phyloP scores from a whole-genome alignment of 1,284 basidiomycete species.

The Boletus hoseneyae region DNA sequence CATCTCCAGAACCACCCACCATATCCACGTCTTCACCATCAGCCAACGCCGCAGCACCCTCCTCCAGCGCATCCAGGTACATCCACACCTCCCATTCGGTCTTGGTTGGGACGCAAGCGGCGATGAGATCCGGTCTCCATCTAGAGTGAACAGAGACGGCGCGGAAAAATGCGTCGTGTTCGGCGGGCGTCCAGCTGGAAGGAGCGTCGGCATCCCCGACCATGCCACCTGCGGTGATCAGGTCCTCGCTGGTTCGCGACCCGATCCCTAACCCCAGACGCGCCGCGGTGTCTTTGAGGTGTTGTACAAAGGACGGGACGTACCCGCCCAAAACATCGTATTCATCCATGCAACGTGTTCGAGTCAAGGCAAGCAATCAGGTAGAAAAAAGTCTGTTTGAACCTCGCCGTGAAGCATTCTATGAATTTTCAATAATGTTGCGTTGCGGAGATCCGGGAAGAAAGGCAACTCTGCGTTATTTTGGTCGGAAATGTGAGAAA shows the following conservation, averaged over 20 bases:
- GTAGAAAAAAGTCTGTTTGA: background rate
- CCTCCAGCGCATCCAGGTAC: constrained; percentile 31
- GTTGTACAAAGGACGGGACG: constrained; percentile 26
- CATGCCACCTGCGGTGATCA: background rate
- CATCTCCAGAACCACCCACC: background rate
- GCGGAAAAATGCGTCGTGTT: constrained; percentile 72
- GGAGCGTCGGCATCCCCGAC: background rate
- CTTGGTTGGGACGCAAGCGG: constrained; percentile 28
- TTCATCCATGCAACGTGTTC: constrained; percentile 13
- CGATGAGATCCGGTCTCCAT: constrained; percentile 35
- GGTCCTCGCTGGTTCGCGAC: background rate
- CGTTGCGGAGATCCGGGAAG: background rate
- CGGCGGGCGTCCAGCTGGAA: constrained; percentile 55
- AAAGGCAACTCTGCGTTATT: background rate
- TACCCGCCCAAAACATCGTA: constrained; percentile 24
- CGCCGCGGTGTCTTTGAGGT: constrained; percentile 24
- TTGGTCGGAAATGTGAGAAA: background rate
- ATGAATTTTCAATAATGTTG: constrained; percentile 3
- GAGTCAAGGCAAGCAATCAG: constrained; percentile 2
- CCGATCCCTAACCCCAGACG: constrained; percentile 17
- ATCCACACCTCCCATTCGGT: constrained; percentile 29
- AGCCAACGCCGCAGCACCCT: constrained; percentile 18
- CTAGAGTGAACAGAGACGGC: constrained; percentile 30
- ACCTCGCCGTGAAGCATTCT: constrained; percentile 13
- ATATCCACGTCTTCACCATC: constrained; percentile 2